These are phyloP conservation scores for Mortierella polycephala DNA, from an alignment of 371 early-diverging fungal genomes.

Conservation along the genomic window DNA sequence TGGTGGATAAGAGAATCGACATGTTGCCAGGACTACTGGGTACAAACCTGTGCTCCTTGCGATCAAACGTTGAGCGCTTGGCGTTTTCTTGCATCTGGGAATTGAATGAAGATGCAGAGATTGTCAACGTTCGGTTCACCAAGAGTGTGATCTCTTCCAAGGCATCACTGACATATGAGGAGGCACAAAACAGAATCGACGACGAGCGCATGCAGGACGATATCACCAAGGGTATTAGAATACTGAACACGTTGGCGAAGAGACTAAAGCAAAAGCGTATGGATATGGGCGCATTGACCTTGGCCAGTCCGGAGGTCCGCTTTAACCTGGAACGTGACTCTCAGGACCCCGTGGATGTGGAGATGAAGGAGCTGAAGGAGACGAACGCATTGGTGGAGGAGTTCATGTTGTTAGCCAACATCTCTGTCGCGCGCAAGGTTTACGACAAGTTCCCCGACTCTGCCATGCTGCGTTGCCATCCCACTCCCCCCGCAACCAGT, in stretches of 20 bases:
- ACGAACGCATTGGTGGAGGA: slow-evolving; percentile 99
- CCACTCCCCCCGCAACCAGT: slow-evolving; percentile 75
- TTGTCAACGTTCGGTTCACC: slow-evolving; percentile 77
- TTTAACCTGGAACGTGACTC: slow-evolving; percentile 89
- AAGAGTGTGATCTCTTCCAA: slow-evolving; percentile 95
- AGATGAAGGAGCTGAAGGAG: slow-evolving; percentile 92
- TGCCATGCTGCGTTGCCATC: slow-evolving; percentile 93
- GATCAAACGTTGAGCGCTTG: slow-evolving; percentile 90
- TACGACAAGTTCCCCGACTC: slow-evolving; percentile 85
- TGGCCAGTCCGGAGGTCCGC: slow-evolving; percentile 89
- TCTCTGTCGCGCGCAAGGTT: slow-evolving; percentile 95
- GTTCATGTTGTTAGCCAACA: slow-evolving; percentile 99
- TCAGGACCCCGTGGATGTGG: slow-evolving; percentile 88
- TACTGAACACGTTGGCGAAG: slow-evolving; percentile 90
- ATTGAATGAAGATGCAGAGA: slow-evolving; percentile 80
- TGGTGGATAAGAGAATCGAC: slow-evolving; percentile 96
- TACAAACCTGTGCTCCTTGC: slow-evolving; percentile 92
- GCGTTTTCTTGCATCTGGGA: slow-evolving; percentile 92
- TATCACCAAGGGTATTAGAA: slow-evolving; percentile 84
- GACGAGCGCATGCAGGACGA: slow-evolving; percentile 85
- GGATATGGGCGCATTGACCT: slow-evolving; percentile 83
- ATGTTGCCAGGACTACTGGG: slow-evolving; percentile 95
- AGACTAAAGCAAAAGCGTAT: slow-evolving; percentile 81
- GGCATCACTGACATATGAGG: slow-evolving; percentile 97
- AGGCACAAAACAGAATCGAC: slow-evolving; percentile 95